Percentiles rank a stretch among this genome's conserved stretches.
phyloP scores from a whole-genome alignment of 1,284 basidiomycete genomes.

The Golubevia pallescens region DNA sequence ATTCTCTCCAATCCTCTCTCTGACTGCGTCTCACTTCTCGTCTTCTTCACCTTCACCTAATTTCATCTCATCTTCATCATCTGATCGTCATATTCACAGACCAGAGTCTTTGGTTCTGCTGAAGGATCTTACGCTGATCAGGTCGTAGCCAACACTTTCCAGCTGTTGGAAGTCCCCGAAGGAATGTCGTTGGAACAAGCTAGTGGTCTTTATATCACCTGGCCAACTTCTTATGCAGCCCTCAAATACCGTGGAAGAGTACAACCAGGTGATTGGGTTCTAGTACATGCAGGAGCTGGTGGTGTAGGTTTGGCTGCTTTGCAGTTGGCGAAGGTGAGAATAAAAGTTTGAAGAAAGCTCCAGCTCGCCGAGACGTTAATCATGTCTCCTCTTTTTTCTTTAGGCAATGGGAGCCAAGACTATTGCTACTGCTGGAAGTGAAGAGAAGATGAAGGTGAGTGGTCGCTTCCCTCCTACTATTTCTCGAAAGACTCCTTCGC shows the following conservation, averaged over 20 bases:
- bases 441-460: conserved; percentile 32
- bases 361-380: too few relatives aligned
- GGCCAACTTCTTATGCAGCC: conserved; percentile 54
- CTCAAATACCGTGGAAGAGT: conserved; percentile 40
- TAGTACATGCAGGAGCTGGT: conserved; percentile 67
- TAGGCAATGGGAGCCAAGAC: conserved; percentile 44
- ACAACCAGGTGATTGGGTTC: conserved; percentile 39
- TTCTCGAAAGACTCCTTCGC: not conserved
- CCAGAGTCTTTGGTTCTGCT: conserved; percentile 48
- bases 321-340: conserved; percentile 77
- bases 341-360: too few relatives aligned
- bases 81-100: conserved; percentile 4
- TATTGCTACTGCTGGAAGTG: conserved; percentile 46
- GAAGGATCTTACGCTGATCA: conserved; percentile 50
- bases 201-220: conserved; percentile 62
- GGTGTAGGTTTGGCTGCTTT: conserved; percentile 91
- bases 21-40: too few relatives aligned
- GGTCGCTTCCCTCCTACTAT: too few relatives aligned
- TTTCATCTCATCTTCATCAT: too few relatives aligned
- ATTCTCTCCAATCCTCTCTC: too few relatives aligned
- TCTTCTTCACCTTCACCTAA: too few relatives aligned
- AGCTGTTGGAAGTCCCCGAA: conserved; percentile 71
- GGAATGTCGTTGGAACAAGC: conserved; percentile 75
- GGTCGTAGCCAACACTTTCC: conserved; percentile 40
- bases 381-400: too few relatives aligned